phyloP scores from a whole-genome alignment of 176 grass and related monocot species.

The Juncus effusus region DNA sequence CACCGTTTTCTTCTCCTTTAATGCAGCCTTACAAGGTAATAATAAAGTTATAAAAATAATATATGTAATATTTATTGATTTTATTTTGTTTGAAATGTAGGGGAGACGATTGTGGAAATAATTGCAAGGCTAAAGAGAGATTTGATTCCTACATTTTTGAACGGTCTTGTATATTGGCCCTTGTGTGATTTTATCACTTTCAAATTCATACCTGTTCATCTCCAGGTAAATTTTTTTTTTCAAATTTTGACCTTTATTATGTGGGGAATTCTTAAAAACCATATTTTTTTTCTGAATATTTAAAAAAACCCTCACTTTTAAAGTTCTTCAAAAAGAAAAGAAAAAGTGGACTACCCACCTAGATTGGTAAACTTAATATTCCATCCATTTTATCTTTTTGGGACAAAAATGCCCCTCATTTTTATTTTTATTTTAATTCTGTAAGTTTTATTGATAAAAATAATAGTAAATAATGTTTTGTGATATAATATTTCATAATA shows the following conservation, averaged over 20 bases:
- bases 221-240: constrained; percentile 54
- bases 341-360: neutral
- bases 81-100: constrained; percentile 35
- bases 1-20: constrained; percentile 84
- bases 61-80: neutral
- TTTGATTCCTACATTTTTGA: constrained; percentile 66
- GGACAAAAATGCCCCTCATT: too few species aligned
- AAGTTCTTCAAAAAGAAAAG: neutral
- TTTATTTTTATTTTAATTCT: too few species aligned
- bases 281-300: neutral
- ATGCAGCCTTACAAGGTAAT: constrained; percentile 91
- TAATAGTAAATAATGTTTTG: too few species aligned
- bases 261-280: neutral
- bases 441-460: too few species aligned
- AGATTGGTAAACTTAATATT: too few species aligned
- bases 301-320: neutral
- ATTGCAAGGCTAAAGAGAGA: constrained; percentile 90
- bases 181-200: constrained; percentile 96
- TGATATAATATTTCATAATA: too few species aligned
- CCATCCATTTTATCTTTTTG: too few species aligned
- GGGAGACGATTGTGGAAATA: constrained; percentile 66
- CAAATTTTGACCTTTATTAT: constrained; percentile 21
- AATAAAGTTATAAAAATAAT: too few species aligned
- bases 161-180: constrained; percentile 84
- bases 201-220: constrained; percentile 81